phyloP scores from a whole-genome alignment of 371 early-diverging fungal species.

The Mycotypha africana region DNA sequence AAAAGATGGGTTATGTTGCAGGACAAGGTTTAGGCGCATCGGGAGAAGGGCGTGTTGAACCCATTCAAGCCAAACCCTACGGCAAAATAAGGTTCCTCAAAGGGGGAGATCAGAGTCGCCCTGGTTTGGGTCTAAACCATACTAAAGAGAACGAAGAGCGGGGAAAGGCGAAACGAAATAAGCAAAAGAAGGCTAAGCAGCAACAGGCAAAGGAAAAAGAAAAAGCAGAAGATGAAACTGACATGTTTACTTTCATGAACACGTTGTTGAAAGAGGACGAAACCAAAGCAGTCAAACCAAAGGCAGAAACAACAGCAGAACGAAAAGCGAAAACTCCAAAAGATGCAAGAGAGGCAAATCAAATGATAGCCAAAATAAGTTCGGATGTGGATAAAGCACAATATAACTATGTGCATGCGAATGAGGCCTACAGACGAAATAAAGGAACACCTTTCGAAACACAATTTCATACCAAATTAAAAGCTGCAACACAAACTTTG shows the following conservation, averaged over 20 bases:
- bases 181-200: no score
- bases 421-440: slow-evolving; percentile 16
- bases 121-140: slow-evolving; percentile 15
- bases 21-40: slow-evolving; percentile 25
- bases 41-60: slow-evolving; percentile 24
- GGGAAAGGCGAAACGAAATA: no score
- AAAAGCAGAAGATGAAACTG: neutral
- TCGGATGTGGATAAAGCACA: slow-evolving; percentile 9
- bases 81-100: no score
- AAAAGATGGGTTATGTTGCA: slow-evolving; percentile 33
- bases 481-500: slow-evolving; percentile 5
- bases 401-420: slow-evolving; percentile 4
- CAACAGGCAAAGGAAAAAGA: slow-evolving; percentile 5
- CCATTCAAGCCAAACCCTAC: slow-evolving; percentile 8
- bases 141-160: no score
- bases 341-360: slow-evolving; percentile 1
- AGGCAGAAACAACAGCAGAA: slow-evolving; percentile 1
- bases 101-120: neutral
- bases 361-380: slow-evolving; percentile 11
- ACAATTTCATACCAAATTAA: slow-evolving; percentile 16
- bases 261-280: slow-evolving; percentile 4
- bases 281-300: no score
- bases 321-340: neutral
- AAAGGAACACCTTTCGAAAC: slow-evolving; percentile 15
- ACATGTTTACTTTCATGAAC: slow-evolving; percentile 18